Evolutionary conservation across 208 protist genomes (phyloP).

Genomic region (Dictyostelium gargantuum): DNA sequence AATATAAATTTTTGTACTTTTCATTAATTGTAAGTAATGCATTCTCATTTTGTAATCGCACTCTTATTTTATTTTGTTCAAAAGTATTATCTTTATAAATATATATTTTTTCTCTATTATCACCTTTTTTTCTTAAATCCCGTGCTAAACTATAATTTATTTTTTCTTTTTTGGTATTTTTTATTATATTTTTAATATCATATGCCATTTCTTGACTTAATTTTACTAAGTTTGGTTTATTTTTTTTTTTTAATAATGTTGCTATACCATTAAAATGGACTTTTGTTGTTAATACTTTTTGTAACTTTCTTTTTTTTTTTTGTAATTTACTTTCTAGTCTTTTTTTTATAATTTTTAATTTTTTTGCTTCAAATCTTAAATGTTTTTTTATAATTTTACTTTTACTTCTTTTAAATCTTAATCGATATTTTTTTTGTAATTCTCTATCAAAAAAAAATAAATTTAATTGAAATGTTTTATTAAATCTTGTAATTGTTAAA

Average conservation of each 20-base stretch:
- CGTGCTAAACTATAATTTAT: background rate
- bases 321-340: background rate
- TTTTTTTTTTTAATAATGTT: background rate
- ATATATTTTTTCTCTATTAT: background rate
- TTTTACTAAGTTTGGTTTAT: background rate
- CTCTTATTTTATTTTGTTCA: background rate
- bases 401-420: background rate
- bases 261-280: background rate
- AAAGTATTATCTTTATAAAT: background rate
- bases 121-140: background rate
- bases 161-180: background rate
- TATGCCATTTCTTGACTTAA: background rate
- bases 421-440: background rate
- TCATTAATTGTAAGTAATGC: no score
- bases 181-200: background rate
- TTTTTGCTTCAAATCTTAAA: background rate
- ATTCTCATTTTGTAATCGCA: no score
- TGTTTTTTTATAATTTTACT: background rate
- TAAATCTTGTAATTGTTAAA: background rate
- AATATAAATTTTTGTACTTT: no score
- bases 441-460: background rate
- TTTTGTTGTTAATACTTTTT: background rate
- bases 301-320: background rate
- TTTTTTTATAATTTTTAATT: background rate
- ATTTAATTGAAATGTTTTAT: background rate